Evolutionary conservation across 805 yeast genomes (phyloP).

Genomic region (Cyberlindnera suaveolens): DNA sequence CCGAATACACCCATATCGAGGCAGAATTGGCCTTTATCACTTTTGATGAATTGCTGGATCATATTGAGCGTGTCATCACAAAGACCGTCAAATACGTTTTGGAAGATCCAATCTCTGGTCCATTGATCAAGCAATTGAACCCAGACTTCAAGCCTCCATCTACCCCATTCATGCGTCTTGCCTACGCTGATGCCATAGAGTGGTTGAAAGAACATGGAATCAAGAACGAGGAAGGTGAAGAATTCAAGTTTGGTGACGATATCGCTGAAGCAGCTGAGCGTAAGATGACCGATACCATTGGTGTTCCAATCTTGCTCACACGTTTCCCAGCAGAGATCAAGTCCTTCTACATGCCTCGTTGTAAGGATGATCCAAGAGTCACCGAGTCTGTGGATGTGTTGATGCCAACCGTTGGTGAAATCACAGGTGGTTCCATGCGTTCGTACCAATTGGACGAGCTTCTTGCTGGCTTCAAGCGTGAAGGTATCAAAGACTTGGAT

Average conservation of each 20-base stretch:
- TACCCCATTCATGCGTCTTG: slow-evolving; percentile 86
- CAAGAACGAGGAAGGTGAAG: slow-evolving; percentile 89
- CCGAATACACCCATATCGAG: slow-evolving; percentile 96
- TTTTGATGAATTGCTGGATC: slow-evolving; percentile 81
- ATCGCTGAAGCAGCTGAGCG: slow-evolving; percentile 99
- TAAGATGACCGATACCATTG: slow-evolving; percentile 93
- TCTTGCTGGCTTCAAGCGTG: slow-evolving; percentile 87
- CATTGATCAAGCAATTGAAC: slow-evolving; percentile 84
- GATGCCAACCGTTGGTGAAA: slow-evolving; percentile 99
- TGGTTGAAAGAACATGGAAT: slow-evolving; percentile 97
- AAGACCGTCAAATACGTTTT: slow-evolving; percentile 66
- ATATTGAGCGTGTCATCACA: slow-evolving; percentile 75
- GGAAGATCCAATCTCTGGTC: slow-evolving; percentile 90
- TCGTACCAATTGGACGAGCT: slow-evolving; percentile 76
- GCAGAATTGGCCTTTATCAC: slow-evolving; percentile 84
- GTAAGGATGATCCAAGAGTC: slow-evolving; percentile 84
- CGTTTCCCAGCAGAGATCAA: slow-evolving; percentile 96
- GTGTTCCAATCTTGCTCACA: slow-evolving; percentile 85
- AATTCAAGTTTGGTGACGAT: slow-evolving; percentile 95
- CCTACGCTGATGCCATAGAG: slow-evolving; percentile 82
- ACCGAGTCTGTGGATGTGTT: slow-evolving; percentile 97
- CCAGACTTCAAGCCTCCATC: slow-evolving; percentile 82
- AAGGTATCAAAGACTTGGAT: slow-evolving; percentile 63
- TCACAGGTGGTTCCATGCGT: slow-evolving; percentile 99
- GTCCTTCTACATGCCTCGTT: slow-evolving; percentile 96